A percentile compares a stretch with the other conserved stretches of the same genome.
Evolutionary conservation across 2,329 filamentous ascomycete species (phyloP).

Genomic region (Fusarium sp.): DNA sequence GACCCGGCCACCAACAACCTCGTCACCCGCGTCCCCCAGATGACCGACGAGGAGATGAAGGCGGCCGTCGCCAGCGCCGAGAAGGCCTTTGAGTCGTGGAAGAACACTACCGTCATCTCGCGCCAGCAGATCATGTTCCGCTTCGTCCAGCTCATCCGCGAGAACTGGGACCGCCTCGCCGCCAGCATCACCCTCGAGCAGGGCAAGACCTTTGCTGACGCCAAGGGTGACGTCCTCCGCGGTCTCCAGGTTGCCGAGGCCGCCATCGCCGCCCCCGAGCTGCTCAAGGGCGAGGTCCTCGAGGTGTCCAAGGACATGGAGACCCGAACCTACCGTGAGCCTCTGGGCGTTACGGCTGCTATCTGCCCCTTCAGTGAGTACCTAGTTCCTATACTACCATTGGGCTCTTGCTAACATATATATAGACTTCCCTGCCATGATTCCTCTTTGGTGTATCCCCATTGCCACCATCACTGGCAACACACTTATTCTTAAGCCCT

Average conservation of each 20-base stretch:
- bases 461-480: conserved; percentile 88
- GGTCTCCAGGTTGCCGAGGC: conserved; percentile 89
- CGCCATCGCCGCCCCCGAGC: conserved; percentile 82
- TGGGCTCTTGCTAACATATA: conserved; percentile 12
- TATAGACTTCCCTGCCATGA: conserved; percentile 89
- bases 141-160: conserved; percentile 81
- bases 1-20: conserved; percentile 90
- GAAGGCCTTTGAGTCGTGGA: conserved; percentile 81
- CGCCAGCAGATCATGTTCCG: conserved; percentile 91
- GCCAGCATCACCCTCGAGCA: conserved; percentile 90
- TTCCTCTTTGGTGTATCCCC: conserved; percentile 90
- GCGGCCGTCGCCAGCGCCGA: conserved; percentile 80
- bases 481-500: conserved; percentile 86
- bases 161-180: conserved; percentile 87
- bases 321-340: conserved; percentile 84
- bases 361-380: conserved; percentile 87
- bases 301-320: conserved; percentile 94
- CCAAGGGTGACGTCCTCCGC: conserved; percentile 82
- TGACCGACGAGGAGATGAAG: conserved; percentile 80
- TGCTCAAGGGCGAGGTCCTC: conserved; percentile 84
- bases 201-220: conserved; percentile 89
- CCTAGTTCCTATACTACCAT: background rate
- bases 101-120: conserved; percentile 75
- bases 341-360: conserved; percentile 82
- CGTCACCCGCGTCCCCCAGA: conserved; percentile 85